A percentile compares a stretch with the other conserved stretches of the same genome.
These are phyloP conservation scores for Babesia ovis DNA, from an alignment of 169 alveolate genomes.

Conservation along the genomic window DNA sequence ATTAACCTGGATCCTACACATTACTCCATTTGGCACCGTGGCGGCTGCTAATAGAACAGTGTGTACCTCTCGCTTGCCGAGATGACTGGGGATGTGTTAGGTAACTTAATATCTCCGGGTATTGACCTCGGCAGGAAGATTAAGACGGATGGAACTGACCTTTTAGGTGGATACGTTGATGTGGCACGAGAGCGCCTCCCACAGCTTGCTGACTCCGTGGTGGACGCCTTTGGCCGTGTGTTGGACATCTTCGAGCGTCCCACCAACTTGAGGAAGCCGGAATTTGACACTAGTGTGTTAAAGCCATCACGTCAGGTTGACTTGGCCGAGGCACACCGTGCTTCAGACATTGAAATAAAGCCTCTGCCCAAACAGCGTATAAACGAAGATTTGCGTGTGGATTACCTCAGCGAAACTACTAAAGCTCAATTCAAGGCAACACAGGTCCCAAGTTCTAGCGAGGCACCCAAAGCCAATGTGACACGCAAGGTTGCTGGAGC, in stretches of 20 bases:
- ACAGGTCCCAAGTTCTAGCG: background rate
- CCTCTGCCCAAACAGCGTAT: constrained; percentile 3
- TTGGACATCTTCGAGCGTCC: constrained; percentile 58
- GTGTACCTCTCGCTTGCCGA: constrained; percentile 1
- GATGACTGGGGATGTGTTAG: constrained; percentile 26
- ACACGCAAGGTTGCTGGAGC: background rate
- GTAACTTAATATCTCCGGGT: constrained; percentile 9
- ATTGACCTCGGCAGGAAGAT: constrained; percentile 31
- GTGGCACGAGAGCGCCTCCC: constrained; percentile 33
- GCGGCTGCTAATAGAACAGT: background rate
- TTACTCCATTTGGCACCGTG: background rate
- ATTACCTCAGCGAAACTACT: constrained; percentile 10
- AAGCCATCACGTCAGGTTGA: constrained; percentile 28
- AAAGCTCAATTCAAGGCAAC: constrained; percentile 21
- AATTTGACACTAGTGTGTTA: constrained; percentile 14
- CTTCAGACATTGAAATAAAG: constrained; percentile 5
- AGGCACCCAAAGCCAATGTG: background rate
- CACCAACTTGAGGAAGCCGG: constrained; percentile 37
- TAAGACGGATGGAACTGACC: constrained; percentile 46
- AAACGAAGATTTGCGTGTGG: constrained; percentile 10
- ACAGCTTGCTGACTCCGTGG: constrained; percentile 49
- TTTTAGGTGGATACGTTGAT: constrained; percentile 7
- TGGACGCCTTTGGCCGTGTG: constrained; percentile 48
- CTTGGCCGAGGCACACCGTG: constrained; percentile 20
- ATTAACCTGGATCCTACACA: no score